phyloP scores from a whole-genome alignment of 306 rosid species.

The Crataegus laevigata region DNA sequence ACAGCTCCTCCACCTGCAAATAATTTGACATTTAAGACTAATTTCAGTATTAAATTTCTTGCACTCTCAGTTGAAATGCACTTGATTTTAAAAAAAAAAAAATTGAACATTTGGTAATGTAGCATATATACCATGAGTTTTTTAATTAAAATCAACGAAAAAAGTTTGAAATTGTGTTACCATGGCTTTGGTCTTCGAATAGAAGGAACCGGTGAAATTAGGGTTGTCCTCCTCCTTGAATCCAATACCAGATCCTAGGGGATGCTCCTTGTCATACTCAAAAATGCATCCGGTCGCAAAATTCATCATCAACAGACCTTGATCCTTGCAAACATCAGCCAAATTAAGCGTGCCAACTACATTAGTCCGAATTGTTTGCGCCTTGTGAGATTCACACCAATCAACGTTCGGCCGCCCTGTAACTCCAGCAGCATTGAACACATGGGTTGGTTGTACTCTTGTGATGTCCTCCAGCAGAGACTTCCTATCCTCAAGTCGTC shows the following conservation, averaged over 20 bases:
- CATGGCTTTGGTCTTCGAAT: conserved; percentile 72
- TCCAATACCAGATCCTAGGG: conserved; percentile 51
- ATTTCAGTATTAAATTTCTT: no score
- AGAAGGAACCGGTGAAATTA: conserved; percentile 59
- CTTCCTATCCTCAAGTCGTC: conserved; percentile 50
- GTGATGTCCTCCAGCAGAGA: conserved; percentile 50
- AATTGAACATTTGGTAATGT: neutral
- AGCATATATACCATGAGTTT: neutral
- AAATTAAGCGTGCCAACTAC: conserved; percentile 51
- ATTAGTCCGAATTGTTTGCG: conserved; percentile 56
- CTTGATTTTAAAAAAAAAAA: neutral
- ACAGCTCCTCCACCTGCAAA: conserved; percentile 58
- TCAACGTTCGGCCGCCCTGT: conserved; percentile 77
- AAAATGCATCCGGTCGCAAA: conserved; percentile 78
- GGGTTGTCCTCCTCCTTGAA: conserved; percentile 72
- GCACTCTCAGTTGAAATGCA: no score
- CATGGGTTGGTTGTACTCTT: conserved; percentile 50
- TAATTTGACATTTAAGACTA: neutral
- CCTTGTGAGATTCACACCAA: conserved; percentile 69
- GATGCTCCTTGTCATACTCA: conserved; percentile 56
- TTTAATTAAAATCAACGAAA: neutral
- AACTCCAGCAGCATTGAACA: conserved; percentile 64
- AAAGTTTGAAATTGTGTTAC: conserved; percentile 25
- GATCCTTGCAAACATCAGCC: conserved; percentile 63
- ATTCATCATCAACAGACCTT: conserved; percentile 45